phyloP scores from a whole-genome alignment of 2,329 filamentous ascomycete species.

The Trichoderma sp. region DNA sequence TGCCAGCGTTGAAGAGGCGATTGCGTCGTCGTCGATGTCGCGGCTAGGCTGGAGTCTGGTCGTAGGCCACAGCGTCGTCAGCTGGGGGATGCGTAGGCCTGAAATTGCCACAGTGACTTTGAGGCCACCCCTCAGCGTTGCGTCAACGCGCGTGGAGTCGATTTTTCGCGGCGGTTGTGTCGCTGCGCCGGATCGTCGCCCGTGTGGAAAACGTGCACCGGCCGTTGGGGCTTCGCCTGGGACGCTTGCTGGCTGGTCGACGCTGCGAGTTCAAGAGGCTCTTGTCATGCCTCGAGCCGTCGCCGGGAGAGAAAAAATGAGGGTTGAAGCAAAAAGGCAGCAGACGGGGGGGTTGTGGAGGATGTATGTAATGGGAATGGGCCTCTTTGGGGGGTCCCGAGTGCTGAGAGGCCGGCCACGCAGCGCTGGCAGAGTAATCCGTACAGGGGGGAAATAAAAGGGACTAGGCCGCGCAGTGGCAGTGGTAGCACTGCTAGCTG shows the following conservation, averaged over 20 bases:
- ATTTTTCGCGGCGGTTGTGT: neutral
- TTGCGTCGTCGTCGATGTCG: slow-evolving; percentile 25
- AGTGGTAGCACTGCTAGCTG: slow-evolving; percentile 14
- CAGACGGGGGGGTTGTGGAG: slow-evolving; percentile 23
- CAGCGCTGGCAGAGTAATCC: slow-evolving; percentile 1
- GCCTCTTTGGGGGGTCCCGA: slow-evolving; percentile 19
- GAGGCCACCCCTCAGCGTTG: slow-evolving; percentile 25
- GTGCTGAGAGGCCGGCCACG: neutral
- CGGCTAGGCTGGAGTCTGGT: slow-evolving; percentile 24
- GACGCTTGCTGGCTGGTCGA: slow-evolving; percentile 15
- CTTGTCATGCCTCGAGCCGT: slow-evolving; percentile 14
- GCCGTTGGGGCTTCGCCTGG: neutral
- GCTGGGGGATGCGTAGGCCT: slow-evolving; percentile 34
- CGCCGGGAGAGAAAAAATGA: slow-evolving; percentile 1
- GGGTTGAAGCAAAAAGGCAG: slow-evolving; percentile 6
- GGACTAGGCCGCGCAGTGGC: slow-evolving; percentile 1
- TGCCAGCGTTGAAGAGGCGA: neutral
- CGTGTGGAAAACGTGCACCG: neutral
- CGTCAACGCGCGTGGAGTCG: slow-evolving; percentile 6
- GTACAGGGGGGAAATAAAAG: slow-evolving; percentile 36
- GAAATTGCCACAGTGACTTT: slow-evolving; percentile 27
- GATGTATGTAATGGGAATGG: slow-evolving; percentile 19
- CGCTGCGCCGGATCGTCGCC: slow-evolving; percentile 1
- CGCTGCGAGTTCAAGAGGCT: slow-evolving; percentile 4
- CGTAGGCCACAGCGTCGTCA: slow-evolving; percentile 34